Evolutionary conservation across 225 moss, liverwort and hornwort genomes (phyloP).

Genomic region (Sphagnum contortum): DNA sequence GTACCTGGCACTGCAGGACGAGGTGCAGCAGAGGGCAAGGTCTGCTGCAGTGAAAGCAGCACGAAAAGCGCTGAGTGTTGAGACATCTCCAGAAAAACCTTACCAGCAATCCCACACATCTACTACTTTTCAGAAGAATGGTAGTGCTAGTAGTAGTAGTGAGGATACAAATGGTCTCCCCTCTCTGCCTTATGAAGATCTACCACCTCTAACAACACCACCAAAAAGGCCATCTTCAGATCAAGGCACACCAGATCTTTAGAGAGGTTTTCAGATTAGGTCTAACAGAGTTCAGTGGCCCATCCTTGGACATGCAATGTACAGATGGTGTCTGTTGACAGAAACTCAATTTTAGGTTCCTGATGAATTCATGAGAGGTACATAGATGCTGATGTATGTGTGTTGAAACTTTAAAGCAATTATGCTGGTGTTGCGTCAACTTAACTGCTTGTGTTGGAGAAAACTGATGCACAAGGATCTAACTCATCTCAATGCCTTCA

Average conservation of each 20-base stretch:
- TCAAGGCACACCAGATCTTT: slow-evolving; percentile 32
- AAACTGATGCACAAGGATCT: too few species aligned
- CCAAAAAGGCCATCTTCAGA: slow-evolving; percentile 16
- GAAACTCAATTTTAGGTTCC: too few species aligned
- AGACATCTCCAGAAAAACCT: background rate
- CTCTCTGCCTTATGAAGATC: slow-evolving; percentile 38
- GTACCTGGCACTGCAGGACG: slow-evolving; percentile 43
- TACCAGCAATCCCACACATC: background rate
- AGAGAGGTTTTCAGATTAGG: background rate
- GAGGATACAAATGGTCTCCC: slow-evolving; percentile 37
- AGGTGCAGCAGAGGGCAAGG: slow-evolving; percentile 83
- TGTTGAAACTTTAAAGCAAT: too few species aligned
- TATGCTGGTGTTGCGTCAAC: too few species aligned
- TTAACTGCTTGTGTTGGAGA: too few species aligned
- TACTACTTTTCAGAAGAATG: background rate
- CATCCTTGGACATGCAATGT: too few species aligned
- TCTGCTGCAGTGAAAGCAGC: slow-evolving; percentile 61
- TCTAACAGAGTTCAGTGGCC: too few species aligned
- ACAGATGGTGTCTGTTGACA: too few species aligned
- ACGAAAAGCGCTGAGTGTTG: slow-evolving; percentile 36
- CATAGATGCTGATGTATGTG: too few species aligned
- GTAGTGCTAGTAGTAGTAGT: slow-evolving; percentile 27
- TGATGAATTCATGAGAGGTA: too few species aligned
- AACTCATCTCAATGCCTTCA: too few species aligned
- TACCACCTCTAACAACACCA: slow-evolving; percentile 26